These are phyloP conservation scores for Fusarium tupiense DNA, from an alignment of 2,329 filamentous ascomycete genomes.

Conservation along the genomic window DNA sequence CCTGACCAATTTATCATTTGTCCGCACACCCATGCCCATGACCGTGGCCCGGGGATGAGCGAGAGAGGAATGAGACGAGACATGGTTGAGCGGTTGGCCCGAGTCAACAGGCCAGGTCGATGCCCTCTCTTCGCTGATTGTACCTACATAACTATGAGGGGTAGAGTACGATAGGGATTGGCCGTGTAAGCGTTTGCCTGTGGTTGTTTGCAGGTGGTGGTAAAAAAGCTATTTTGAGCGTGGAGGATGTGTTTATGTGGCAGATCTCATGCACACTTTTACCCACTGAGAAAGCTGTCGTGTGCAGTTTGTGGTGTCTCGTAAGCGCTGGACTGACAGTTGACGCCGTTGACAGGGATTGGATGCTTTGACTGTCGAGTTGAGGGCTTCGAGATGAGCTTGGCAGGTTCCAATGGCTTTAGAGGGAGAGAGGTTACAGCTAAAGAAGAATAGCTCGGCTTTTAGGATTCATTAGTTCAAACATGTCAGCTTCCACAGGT, in stretches of 20 bases:
- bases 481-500: not conserved
- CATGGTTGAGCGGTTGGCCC: slow-evolving; percentile 10
- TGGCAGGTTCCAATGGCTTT: slow-evolving; percentile 5
- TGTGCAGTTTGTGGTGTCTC: slow-evolving; percentile 5
- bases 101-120: slow-evolving; percentile 10
- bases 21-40: slow-evolving; percentile 13
- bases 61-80: slow-evolving; percentile 23
- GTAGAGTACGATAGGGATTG: slow-evolving; percentile 23
- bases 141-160: slow-evolving; percentile 7
- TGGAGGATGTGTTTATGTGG: slow-evolving; percentile 10
- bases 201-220: not conserved
- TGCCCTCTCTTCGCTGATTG: not conserved
- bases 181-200: slow-evolving; percentile 20
- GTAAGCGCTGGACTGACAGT: slow-evolving; percentile 7
- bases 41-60: slow-evolving; percentile 29
- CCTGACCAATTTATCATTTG: slow-evolving; percentile 38
- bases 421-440: not conserved
- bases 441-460: not conserved
- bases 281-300: slow-evolving; percentile 1
- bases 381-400: slow-evolving; percentile 11
- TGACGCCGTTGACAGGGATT: slow-evolving; percentile 3
- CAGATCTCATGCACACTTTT: slow-evolving; percentile 20
- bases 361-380: not conserved
- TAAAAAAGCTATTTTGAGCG: not conserved
- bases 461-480: not conserved